Percentiles rank a stretch among this genome's conserved stretches.
Conservation (phyloP, 2,329 filamentous ascomycete genomes). For the Pseudopyricularia javanii region DNA sequence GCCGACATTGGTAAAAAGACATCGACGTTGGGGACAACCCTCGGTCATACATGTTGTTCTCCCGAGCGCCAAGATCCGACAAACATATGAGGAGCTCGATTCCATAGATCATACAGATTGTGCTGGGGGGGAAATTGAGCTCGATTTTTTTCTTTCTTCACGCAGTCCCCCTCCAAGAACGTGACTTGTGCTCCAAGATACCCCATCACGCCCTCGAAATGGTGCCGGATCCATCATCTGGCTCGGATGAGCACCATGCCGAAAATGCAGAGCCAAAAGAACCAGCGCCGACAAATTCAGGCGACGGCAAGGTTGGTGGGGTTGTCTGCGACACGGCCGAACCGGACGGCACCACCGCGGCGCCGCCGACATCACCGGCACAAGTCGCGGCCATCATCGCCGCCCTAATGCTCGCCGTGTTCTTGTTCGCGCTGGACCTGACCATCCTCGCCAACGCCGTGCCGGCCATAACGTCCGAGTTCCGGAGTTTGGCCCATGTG, state of each 20-base stretch:
- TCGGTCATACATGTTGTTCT: no score
- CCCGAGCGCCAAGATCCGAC: no score
- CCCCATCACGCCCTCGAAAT: no score
- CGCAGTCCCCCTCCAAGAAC: no score
- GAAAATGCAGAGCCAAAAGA: not conserved
- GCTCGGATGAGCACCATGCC: not conserved
- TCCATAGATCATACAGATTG: no score
- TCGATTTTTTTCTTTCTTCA: no score
- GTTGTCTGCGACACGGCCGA: not conserved
- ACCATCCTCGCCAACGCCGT: slow-evolving; percentile 2
- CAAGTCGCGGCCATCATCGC: not conserved
- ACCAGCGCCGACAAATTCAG: not conserved
- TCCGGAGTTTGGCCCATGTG: slow-evolving; percentile 7
- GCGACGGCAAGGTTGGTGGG: not conserved
- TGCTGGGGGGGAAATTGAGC: no score
- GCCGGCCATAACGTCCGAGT: not conserved
- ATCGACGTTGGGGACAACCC: no score
- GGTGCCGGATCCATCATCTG: not conserved
- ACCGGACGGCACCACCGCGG: not conserved
- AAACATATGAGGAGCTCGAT: no score
- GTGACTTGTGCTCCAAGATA: no score
- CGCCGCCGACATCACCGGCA: not conserved
- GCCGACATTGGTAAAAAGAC: no score
- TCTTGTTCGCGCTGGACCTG: slow-evolving; percentile 1
- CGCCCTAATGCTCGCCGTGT: not conserved